phyloP scores from a whole-genome alignment of 306 rosid species.

The Trifolium fragiferum region DNA sequence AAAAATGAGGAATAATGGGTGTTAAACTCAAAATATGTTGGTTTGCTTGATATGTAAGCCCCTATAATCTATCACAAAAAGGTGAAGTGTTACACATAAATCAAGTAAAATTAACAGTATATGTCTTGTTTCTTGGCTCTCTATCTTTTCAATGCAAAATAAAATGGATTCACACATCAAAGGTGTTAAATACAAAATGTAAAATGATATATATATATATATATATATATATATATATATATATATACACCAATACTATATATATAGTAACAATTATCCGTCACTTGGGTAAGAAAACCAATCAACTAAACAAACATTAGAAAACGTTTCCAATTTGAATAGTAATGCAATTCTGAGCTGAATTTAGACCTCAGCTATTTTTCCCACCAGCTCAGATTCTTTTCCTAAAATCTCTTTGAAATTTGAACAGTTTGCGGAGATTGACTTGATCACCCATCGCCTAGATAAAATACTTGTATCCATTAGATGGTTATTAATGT shows the following conservation, averaged over 20 bases:
- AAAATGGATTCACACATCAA: slow-evolving; percentile 16
- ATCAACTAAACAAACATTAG: slow-evolving; percentile 33
- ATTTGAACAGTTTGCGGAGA: slow-evolving; percentile 64
- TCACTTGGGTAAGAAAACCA: slow-evolving; percentile 21
- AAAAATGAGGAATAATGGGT: slow-evolving; percentile 28
- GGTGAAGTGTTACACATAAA: slow-evolving; percentile 12
- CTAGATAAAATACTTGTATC: slow-evolving; percentile 53
- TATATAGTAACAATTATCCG: slow-evolving; percentile 1
- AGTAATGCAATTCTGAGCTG: slow-evolving; percentile 50
- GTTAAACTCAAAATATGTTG: slow-evolving; percentile 25
- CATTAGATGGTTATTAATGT: slow-evolving; percentile 38
- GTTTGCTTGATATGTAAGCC: slow-evolving; percentile 19
- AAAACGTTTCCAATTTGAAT: slow-evolving; percentile 49
- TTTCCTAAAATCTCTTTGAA: slow-evolving; percentile 69
- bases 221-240: no score
- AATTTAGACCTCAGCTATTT: slow-evolving; percentile 87
- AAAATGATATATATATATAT: no score
- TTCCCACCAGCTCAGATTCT: slow-evolving; percentile 96
- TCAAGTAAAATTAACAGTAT: slow-evolving; percentile 27
- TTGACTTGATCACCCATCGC: slow-evolving; percentile 90
- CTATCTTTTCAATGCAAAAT: neutral
- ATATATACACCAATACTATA: no score
- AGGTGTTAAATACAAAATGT: neutral
- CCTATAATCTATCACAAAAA: neutral
- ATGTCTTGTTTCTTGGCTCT: no score